phyloP scores from a whole-genome alignment of 2,329 filamentous ascomycete species.

The Hysterium pulicare region DNA sequence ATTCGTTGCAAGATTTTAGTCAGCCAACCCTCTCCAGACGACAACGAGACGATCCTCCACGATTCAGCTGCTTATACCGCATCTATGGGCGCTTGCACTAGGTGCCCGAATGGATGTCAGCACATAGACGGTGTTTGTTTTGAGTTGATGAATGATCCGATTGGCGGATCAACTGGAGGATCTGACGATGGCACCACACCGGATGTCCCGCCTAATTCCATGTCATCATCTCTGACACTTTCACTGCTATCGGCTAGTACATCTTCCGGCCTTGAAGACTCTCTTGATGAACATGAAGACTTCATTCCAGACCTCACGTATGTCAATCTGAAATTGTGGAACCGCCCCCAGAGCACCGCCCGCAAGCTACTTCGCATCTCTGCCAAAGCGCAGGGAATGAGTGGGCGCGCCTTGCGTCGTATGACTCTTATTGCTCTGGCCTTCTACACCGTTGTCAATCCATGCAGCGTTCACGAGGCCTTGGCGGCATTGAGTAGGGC shows the following conservation, averaged over 20 bases:
- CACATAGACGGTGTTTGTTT: background rate
- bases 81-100: background rate
- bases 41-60: slow-evolving; percentile 12
- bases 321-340: slow-evolving; percentile 18
- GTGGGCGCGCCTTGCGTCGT: slow-evolving; percentile 16
- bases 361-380: slow-evolving; percentile 30
- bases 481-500: slow-evolving; percentile 12
- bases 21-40: slow-evolving; percentile 8
- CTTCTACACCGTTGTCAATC: slow-evolving; percentile 14
- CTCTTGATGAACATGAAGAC: slow-evolving; percentile 3
- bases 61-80: slow-evolving; percentile 10
- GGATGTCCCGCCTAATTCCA: background rate
- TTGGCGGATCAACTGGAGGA: background rate
- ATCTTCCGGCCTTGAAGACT: background rate
- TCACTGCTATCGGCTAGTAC: slow-evolving; percentile 1
- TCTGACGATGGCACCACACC: background rate
- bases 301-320: slow-evolving; percentile 27
- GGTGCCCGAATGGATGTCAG: too few relatives aligned
- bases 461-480: slow-evolving; percentile 10
- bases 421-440: slow-evolving; percentile 15
- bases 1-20: slow-evolving; percentile 36
- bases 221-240: background rate
- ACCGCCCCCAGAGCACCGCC: slow-evolving; percentile 19
- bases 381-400: slow-evolving; percentile 15
- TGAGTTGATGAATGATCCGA: background rate